phyloP scores from a whole-genome alignment of 148 eudicot genomes.

The Chenopodium berlandieri region DNA sequence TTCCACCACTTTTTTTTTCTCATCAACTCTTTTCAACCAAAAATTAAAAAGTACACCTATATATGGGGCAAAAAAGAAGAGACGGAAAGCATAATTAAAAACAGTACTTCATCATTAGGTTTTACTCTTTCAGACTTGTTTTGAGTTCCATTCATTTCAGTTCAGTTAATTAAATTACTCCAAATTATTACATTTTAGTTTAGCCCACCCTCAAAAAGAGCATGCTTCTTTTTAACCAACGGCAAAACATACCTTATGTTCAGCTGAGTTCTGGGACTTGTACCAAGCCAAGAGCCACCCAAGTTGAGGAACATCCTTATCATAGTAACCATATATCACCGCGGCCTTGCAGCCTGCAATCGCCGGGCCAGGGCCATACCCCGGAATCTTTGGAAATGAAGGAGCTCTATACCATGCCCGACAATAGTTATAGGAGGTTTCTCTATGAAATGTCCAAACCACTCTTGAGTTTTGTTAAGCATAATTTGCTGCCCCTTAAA shows the following conservation, averaged over 20 bases:
- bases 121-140: too few species aligned
- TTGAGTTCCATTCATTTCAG: too few species aligned
- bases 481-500: not conserved
- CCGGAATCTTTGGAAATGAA: not conserved
- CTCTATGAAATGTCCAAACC: not conserved
- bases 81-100: too few species aligned
- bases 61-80: too few species aligned
- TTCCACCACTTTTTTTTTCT: too few species aligned
- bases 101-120: too few species aligned
- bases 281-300: slow-evolving; percentile 8
- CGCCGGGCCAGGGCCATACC: not conserved
- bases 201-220: too few species aligned
- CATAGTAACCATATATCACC: not conserved
- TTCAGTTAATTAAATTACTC: too few species aligned
- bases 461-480: not conserved
- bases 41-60: too few species aligned
- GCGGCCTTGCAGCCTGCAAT: not conserved
- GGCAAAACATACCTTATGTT: not conserved
- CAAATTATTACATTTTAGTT: too few species aligned
- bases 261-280: not conserved
- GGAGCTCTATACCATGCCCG: not conserved
- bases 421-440: not conserved
- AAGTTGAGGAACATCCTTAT: not conserved
- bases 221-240: too few species aligned
- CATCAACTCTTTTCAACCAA: too few species aligned